These are phyloP conservation scores for Ailanthus altissimus DNA, from an alignment of 345 rosid species.

Conservation along the genomic window DNA sequence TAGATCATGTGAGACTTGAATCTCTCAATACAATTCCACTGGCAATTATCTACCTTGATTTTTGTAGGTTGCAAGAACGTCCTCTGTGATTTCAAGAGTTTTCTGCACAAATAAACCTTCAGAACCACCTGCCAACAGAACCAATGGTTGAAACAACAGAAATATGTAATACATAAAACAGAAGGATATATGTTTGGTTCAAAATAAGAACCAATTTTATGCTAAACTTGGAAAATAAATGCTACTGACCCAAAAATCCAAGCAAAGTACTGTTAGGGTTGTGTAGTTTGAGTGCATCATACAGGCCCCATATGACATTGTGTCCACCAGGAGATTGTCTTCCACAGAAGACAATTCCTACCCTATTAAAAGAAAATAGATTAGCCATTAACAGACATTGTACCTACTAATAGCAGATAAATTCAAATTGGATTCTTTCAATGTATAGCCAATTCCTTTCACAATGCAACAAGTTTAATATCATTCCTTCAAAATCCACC, in stretches of 20 bases:
- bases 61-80: constrained; percentile 77
- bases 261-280: constrained; percentile 68
- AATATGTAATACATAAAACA: background rate
- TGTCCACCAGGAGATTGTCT: constrained; percentile 99
- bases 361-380: constrained; percentile 46
- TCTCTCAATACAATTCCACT: constrained; percentile 2
- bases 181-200: too few species aligned
- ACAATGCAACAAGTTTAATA: background rate
- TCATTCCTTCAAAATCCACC: background rate
- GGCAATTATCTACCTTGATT: constrained; percentile 70
- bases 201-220: background rate
- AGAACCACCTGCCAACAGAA: constrained; percentile 71
- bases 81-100: constrained; percentile 83
- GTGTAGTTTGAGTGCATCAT: constrained; percentile 76
- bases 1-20: constrained; percentile 18
- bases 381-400: constrained; percentile 6
- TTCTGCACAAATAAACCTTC: constrained; percentile 97
- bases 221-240: constrained; percentile 1
- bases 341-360: constrained; percentile 90
- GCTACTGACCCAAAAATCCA: constrained; percentile 79
- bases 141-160: background rate
- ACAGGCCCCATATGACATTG: constrained; percentile 94
- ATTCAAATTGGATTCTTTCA: background rate
- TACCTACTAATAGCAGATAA: background rate
- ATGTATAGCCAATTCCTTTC: background rate